These are phyloP conservation scores for Kwoniella mangroviensis DNA, from an alignment of 768 basidiomycete species.

Conservation along the genomic window DNA sequence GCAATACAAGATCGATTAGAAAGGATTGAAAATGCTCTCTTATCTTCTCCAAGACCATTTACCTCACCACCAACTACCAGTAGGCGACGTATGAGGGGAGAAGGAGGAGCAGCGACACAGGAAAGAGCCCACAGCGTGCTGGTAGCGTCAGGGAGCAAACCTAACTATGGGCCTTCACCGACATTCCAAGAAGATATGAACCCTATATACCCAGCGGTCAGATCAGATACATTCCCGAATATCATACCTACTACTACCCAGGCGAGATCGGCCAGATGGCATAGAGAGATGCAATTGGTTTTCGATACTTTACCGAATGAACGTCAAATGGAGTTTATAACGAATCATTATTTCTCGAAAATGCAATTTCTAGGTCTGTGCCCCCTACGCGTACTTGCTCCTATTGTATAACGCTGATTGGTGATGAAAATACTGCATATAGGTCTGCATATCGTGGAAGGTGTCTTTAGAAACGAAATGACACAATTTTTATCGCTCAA, in stretches of 20 bases:
- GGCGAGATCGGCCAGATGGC: slow-evolving; percentile 5
- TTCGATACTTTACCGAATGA: slow-evolving; percentile 1
- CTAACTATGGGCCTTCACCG: neutral
- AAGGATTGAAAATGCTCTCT: slow-evolving; percentile 4
- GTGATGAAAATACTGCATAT: neutral
- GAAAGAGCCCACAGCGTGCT: slow-evolving; percentile 7
- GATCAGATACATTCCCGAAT: slow-evolving; percentile 10
- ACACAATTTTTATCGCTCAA: neutral
- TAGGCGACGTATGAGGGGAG: neutral
- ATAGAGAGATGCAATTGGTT: neutral
- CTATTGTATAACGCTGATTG: no score
- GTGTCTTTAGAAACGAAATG: slow-evolving; percentile 4
- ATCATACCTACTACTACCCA: neutral
- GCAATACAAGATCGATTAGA: slow-evolving; percentile 4
- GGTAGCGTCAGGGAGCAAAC: neutral
- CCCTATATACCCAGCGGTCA: neutral
- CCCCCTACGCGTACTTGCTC: neutral
- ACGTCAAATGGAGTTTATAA: slow-evolving; percentile 1
- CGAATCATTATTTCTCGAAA: slow-evolving; percentile 12
- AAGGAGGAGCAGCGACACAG: slow-evolving; percentile 11
- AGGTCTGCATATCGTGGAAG: slow-evolving; percentile 5
- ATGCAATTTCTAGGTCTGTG: slow-evolving; percentile 11
- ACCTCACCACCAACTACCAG: neutral
- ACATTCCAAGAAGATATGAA: neutral
- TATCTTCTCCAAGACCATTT: neutral